Conservation (phyloP, 768 basidiomycete genomes). For the Suillus alpinus region DNA sequence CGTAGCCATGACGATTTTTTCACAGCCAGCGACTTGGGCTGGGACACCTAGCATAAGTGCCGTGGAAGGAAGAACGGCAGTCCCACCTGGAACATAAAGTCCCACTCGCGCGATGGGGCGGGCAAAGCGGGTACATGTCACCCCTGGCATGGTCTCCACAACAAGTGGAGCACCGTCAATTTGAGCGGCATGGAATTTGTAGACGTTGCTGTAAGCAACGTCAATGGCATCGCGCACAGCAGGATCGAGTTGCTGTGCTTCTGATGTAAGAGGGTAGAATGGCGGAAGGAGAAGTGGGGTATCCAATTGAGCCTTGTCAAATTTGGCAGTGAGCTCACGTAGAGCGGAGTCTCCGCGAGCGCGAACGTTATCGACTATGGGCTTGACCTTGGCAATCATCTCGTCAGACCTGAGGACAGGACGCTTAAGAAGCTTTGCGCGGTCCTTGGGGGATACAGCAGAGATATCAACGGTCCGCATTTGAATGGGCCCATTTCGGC, state of each 20-base stretch:
- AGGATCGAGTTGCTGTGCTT: slow-evolving; percentile 57
- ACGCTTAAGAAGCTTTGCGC: slow-evolving; percentile 72
- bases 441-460: slow-evolving; percentile 45
- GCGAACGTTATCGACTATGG: slow-evolving; percentile 89
- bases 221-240: slow-evolving; percentile 81
- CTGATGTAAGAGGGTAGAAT: slow-evolving; percentile 45
- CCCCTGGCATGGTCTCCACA: slow-evolving; percentile 98
- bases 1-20: slow-evolving; percentile 88
- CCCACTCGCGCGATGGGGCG: slow-evolving; percentile 95
- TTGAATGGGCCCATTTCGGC: slow-evolving; percentile 51
- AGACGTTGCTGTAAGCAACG: slow-evolving; percentile 86
- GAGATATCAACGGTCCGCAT: slow-evolving; percentile 75
- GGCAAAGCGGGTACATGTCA: slow-evolving; percentile 92
- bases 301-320: slow-evolving; percentile 76
- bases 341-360: slow-evolving; percentile 82
- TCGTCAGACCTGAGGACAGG: slow-evolving; percentile 75
- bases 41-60: slow-evolving; percentile 98
- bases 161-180: slow-evolving; percentile 63
- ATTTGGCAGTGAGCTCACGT: slow-evolving; percentile 86
- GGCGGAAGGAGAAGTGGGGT: slow-evolving; percentile 78
- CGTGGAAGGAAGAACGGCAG: slow-evolving; percentile 92
- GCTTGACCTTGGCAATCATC: slow-evolving; percentile 81
- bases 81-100: slow-evolving; percentile 96
- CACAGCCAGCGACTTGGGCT: slow-evolving; percentile 95
- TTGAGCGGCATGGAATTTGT: slow-evolving; percentile 90